Conservation (phyloP, 371 early-diverging fungal species). For the Blyttiomyces sp. region DNA sequence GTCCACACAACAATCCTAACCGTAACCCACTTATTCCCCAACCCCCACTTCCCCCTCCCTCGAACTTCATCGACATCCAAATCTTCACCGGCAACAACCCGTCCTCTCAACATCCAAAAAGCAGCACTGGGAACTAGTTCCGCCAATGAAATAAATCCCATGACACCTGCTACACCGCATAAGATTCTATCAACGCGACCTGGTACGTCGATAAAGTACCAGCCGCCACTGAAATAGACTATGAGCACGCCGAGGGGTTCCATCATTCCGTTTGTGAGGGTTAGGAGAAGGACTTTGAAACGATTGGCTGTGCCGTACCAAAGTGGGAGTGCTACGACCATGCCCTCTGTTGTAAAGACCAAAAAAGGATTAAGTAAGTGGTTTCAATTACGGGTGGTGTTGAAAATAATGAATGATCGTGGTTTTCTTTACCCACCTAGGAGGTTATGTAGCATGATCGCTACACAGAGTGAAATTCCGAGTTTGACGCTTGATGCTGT, state of each 20-base stretch:
- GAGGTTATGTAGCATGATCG: slow-evolving; percentile 31
- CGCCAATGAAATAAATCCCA: slow-evolving; percentile 36
- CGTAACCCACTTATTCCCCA: not conserved
- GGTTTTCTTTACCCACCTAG: slow-evolving; percentile 8
- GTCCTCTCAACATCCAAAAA: slow-evolving; percentile 17
- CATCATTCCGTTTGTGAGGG: slow-evolving; percentile 26
- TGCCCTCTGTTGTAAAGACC: slow-evolving; percentile 19
- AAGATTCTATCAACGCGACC: slow-evolving; percentile 18
- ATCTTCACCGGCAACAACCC: slow-evolving; percentile 9
- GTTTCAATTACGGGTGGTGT: not conserved
- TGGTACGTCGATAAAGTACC: not conserved
- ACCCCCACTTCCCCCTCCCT: not conserved
- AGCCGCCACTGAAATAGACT: slow-evolving; percentile 13
- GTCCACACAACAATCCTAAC: slow-evolving; percentile 23
- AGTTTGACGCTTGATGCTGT: slow-evolving; percentile 19
- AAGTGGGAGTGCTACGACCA: slow-evolving; percentile 30
- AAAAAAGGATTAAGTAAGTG: not conserved
- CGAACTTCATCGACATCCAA: not conserved
- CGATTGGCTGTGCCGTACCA: slow-evolving; percentile 18
- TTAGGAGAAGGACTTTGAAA: slow-evolving; percentile 17
- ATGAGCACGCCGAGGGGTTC: slow-evolving; percentile 31
- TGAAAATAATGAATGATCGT: too few relatives aligned
- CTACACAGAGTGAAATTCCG: slow-evolving; percentile 21
- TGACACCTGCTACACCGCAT: slow-evolving; percentile 38
- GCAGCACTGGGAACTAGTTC: slow-evolving; percentile 38